Conservation (phyloP, 306 rosid genomes). For the Oemleria cerasiformis region DNA sequence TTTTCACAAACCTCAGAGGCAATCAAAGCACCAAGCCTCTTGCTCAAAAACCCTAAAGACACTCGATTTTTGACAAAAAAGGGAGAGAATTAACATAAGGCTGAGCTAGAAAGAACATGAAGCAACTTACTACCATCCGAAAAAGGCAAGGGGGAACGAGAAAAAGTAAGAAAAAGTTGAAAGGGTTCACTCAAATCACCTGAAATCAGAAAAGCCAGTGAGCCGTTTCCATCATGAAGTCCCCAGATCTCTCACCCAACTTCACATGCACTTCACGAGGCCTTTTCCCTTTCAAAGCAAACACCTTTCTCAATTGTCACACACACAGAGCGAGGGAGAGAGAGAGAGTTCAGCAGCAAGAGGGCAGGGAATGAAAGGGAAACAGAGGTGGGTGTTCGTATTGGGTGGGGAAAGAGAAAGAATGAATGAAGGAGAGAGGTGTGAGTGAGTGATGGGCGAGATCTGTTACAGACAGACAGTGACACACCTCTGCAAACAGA, state of each 20-base stretch:
- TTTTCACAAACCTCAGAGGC: conserved; percentile 36
- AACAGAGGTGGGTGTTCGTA: neutral
- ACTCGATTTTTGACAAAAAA: conserved; percentile 21
- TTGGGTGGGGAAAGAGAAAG: conserved; percentile 5
- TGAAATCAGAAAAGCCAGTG: conserved; percentile 52
- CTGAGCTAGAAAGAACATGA: conserved; percentile 30
- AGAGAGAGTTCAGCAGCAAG: conserved; percentile 16
- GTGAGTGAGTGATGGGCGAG: conserved; percentile 34
- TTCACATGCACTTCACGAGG: conserved; percentile 89
- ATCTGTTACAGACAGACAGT: conserved; percentile 61
- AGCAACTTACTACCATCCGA: conserved; percentile 22
- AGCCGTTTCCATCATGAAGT: conserved; percentile 52
- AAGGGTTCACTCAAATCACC: conserved; percentile 52
- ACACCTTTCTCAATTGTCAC: conserved; percentile 32
- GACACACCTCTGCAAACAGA: conserved; percentile 39
- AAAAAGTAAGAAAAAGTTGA: conserved; percentile 25
- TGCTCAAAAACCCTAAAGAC: conserved; percentile 18
- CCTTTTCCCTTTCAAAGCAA: conserved; percentile 36
- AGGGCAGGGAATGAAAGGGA: conserved; percentile 5
- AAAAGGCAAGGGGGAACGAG: conserved; percentile 18
- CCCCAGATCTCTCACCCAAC: conserved; percentile 68
- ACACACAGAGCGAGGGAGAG: conserved; percentile 11
- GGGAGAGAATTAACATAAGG: conserved; percentile 30
- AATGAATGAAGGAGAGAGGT: neutral
- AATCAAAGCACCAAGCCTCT: conserved; percentile 25